phyloP scores from a whole-genome alignment of 106 monocot genomes.

The Agapanthus africanus region DNA sequence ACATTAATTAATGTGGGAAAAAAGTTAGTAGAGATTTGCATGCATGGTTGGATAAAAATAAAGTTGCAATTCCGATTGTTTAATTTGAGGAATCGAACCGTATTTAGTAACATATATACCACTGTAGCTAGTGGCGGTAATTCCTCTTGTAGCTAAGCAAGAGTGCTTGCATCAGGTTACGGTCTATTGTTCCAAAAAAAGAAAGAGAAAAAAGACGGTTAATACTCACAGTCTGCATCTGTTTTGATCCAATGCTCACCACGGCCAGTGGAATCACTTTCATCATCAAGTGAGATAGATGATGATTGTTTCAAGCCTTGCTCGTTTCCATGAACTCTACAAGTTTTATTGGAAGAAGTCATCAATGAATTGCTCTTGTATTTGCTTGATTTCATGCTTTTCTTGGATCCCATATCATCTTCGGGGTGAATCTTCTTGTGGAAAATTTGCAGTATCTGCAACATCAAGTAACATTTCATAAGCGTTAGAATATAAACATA shows the following conservation, averaged over 20 bases:
- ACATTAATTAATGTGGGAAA: neutral
- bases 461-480: too few species aligned
- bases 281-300: slow-evolving; percentile 1
- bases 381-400: slow-evolving; percentile 10
- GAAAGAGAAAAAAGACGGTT: too few species aligned
- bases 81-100: too few species aligned
- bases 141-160: too few species aligned
- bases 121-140: too few species aligned
- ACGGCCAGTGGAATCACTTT: slow-evolving; percentile 23
- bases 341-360: slow-evolving; percentile 6
- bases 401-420: slow-evolving; percentile 20
- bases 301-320: slow-evolving; percentile 11
- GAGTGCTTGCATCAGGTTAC: neutral
- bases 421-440: slow-evolving; percentile 84
- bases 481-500: too few species aligned
- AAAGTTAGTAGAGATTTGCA: neutral
- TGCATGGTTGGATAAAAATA: neutral
- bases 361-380: slow-evolving; percentile 1
- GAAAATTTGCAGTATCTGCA: slow-evolving; percentile 77
- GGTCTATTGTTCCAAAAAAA: too few species aligned
- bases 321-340: too few species aligned
- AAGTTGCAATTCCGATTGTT: too few species aligned
- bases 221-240: slow-evolving; percentile 73
- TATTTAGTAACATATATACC: too few species aligned
- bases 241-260: slow-evolving; percentile 76